Evolutionary conservation across 73 alveolate species (phyloP), one percentile per base, ranked within the genome.

Genomic region (Stentor coeruleus): DNA sequence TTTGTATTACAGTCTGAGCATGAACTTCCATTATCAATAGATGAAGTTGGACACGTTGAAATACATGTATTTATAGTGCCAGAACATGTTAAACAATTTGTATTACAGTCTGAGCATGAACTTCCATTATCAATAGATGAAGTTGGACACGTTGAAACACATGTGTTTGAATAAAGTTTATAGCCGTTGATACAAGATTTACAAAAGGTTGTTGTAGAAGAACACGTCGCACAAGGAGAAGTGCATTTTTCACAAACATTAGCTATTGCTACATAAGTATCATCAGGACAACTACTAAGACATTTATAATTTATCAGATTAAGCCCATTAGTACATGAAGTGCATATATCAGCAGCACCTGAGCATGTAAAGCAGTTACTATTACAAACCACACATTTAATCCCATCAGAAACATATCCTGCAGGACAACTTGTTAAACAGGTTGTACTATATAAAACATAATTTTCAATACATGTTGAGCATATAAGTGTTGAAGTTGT

Each of bases 121-220:
- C n/a, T 20, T 2, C 79, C 79, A 66, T 20, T 31, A 1, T 20
- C 40, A 37, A 66, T 66, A 20, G 79, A 28, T 26, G 26, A 15
- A 28, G 39, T 40, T 0, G 79, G 79, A 40, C 79, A 66, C 33
- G 79, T 28, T 28, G 79, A 11, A 1, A 66, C 39, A 66, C 79
- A 66, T 28, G 36, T 66, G 33, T 66, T 66, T 1, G 26, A 26
- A 33, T 66, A 66, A 0, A 66, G 39, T 2, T 66, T 66, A 2
- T 66, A 66, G 11, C 42, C 39, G 42, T 1, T 33, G 1, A 20
- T 20, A 40, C 79, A 66, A 31, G 40, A 28, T 33, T 66, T 66
- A 40, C 79, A 66, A 20, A 49, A 49, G 20, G 28, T 49, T 11
- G 66, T 49, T 11, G 66, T 49, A 11, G 66, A 49, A 0, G 79